Evolutionary conservation across 495 filamentous ascomycete species (phyloP), one percentile per base, ranked within the genome.

Genomic region (Alectoria sarmentosa): DNA sequence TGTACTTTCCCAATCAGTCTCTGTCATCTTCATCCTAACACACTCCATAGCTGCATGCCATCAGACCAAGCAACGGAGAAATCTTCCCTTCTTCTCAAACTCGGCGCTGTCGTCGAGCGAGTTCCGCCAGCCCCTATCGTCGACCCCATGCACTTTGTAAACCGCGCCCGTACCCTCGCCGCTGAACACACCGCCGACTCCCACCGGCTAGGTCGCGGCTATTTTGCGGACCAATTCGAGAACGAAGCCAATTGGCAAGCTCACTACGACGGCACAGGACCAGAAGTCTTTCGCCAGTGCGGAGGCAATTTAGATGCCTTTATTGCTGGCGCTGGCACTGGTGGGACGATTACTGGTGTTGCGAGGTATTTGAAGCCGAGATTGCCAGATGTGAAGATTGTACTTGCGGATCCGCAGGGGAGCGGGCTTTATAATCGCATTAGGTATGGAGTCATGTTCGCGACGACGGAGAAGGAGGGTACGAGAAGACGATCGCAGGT

Each of bases 211-310:
- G 79, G 81, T 36, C 69, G 81, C 32, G 94, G 94, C 19, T 94
- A 93, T 75, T 99, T 99, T 75, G 92, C 92, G 0, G 89, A 99
- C 73, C 94, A 99, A 72, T 99, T 99, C 75, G 94, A 99, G 75
- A 93, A 87, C 60, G 76, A 80, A 54, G 87, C 88, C 14, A 99
- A 99, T 76, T 96, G 85, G 82, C 75, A 80, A 44, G 92, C 95
- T 4, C 94, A 99, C 75, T 84, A 85, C 68, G 77, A 83, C 28
- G 83, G 87, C 23, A 98, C 95, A 1, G 94, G 92, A 0, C 93
- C 94, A 0, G 94, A 99, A 76, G 91, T 99, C 71, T 88, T 80
- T 63, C 72, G 74, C 3, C 94, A 99, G 75, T 91, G 89, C 32
- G 81, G 80, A 9, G 92, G 90, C 0, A 73, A 73, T 13, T 66